Conservation (phyloP, 2,329 filamentous ascomycete genomes). For the Arachnomyces sp. region DNA sequence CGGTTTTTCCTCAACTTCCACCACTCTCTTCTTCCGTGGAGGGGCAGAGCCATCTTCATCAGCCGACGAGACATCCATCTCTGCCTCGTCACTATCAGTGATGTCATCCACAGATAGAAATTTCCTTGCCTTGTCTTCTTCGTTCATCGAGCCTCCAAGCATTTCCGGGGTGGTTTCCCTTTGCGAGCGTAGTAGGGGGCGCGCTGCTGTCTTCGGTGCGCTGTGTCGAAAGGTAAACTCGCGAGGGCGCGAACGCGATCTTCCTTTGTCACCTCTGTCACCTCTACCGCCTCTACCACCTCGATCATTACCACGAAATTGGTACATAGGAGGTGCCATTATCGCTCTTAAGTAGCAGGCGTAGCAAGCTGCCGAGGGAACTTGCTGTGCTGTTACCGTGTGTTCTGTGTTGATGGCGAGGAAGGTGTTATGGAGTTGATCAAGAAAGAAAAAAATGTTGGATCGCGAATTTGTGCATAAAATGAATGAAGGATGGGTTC, state of each 20-base stretch:
- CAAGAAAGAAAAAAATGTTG: no score
- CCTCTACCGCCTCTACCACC: no score
- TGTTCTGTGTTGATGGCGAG: no score
- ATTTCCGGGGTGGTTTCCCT: conserved; percentile 30
- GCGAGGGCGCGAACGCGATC: conserved; percentile 19
- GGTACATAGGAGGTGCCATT: conserved; percentile 21
- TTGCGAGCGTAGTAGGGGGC: conserved; percentile 27
- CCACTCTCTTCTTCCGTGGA: conserved; percentile 33
- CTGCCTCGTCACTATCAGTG: conserved; percentile 39
- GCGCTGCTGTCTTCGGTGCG: conserved; percentile 27
- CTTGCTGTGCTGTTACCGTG: no score
- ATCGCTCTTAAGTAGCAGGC: neutral
- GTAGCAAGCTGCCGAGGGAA: neutral
- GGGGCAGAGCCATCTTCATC: conserved; percentile 26
- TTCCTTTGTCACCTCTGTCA: conserved; percentile 10
- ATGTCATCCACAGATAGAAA: conserved; percentile 31
- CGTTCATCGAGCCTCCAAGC: conserved; percentile 18
- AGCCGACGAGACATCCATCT: conserved; percentile 36
- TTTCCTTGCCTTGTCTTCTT: conserved; percentile 24
- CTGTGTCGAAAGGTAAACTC: conserved; percentile 35
- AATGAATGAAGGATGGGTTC: no score
- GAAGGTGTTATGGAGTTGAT: no score
- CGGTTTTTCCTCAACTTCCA: conserved; percentile 17
- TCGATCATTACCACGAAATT: conserved; percentile 27
- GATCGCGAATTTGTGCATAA: no score